A percentile compares a stretch with the other conserved stretches of the same genome.
phyloP scores from a whole-genome alignment of 306 rosid species.

The Abrus precatorius region DNA sequence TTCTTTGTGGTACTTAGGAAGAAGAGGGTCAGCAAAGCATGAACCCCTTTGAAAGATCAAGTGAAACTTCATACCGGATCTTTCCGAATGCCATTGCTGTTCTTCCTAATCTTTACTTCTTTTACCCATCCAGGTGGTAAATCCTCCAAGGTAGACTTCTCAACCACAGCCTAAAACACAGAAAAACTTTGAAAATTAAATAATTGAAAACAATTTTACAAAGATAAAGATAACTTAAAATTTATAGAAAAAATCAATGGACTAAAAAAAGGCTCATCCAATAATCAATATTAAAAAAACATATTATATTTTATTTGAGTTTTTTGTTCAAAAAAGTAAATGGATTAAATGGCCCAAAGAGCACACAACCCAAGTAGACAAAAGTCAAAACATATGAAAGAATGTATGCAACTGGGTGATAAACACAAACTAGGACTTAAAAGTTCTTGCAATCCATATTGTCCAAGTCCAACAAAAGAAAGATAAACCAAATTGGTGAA shows the following conservation, averaged over 20 bases:
- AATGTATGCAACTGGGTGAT: constrained; percentile 9
- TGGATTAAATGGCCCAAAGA: constrained; percentile 25
- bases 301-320: neutral
- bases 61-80: constrained; percentile 55
- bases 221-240: constrained; percentile 37
- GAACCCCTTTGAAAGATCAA: constrained; percentile 35
- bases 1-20: neutral
- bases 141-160: constrained; percentile 67
- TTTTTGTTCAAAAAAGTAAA: constrained; percentile 24
- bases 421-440: constrained; percentile 22
- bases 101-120: constrained; percentile 67
- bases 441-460: constrained; percentile 4
- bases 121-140: constrained; percentile 84
- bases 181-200: constrained; percentile 38
- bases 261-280: constrained; percentile 29
- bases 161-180: constrained; percentile 66
- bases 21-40: no score
- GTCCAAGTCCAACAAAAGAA: constrained; percentile 24
- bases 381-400: constrained; percentile 1
- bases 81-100: constrained; percentile 51
- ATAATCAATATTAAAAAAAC: constrained; percentile 36
- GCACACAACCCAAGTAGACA: constrained; percentile 23
- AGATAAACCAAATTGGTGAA: constrained; percentile 19
- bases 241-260: constrained; percentile 31
- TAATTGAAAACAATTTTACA: constrained; percentile 30